Conservation (phyloP, 257 asterid species). For the Petrea volubilis region DNA sequence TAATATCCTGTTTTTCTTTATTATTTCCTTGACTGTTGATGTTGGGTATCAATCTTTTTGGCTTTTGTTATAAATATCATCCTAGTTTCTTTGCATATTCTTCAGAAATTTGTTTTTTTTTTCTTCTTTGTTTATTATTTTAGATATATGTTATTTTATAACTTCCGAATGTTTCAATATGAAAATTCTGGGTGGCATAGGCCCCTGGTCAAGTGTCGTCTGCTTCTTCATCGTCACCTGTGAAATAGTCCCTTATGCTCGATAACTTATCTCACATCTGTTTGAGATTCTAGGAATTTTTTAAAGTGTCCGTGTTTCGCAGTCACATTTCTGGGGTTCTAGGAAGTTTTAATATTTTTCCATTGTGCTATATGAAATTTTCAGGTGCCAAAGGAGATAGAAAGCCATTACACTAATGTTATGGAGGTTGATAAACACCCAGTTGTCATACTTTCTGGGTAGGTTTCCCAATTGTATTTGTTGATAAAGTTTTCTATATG, state of each 20-base stretch:
- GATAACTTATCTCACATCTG: constrained; percentile 3
- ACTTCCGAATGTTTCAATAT: too few relatives aligned
- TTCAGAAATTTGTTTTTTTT: background rate
- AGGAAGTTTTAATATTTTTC: constrained; percentile 7
- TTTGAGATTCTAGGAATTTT: constrained; percentile 2
- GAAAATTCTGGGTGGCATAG: background rate
- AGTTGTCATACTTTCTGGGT: constrained; percentile 79
- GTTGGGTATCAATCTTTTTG: background rate
- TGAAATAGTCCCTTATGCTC: background rate
- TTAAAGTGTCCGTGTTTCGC: constrained; percentile 11
- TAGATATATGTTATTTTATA: constrained; percentile 2
- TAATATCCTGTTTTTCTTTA: background rate
- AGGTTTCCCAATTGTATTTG: constrained; percentile 28
- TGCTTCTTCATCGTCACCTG: background rate
- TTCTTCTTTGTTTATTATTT: background rate
- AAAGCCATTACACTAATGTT: constrained; percentile 48
- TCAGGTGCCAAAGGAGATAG: constrained; percentile 82
- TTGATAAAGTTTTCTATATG: background rate
- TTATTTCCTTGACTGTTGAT: background rate
- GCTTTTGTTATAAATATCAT: background rate
- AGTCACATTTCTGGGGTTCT: constrained; percentile 19
- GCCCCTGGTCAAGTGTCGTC: too few relatives aligned
- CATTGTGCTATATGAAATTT: constrained; percentile 15
- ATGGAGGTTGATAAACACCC: constrained; percentile 87
- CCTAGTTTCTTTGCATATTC: background rate